Conservation (phyloP, 1,139 yeast genomes). For the Diutina sp. region DNA sequence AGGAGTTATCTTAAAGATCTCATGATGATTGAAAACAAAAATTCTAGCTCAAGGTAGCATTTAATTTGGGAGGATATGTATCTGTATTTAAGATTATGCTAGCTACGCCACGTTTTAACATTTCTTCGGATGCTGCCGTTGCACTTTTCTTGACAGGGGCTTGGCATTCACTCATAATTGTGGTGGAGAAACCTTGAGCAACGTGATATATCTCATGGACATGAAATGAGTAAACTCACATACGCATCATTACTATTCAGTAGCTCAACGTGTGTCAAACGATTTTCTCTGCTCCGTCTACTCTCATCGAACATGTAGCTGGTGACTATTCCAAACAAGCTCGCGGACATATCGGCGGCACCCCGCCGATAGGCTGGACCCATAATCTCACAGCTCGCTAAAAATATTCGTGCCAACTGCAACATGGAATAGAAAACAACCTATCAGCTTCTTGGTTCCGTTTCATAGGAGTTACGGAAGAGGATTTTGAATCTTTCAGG, state of each 20-base stretch:
- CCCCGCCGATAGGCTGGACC: neutral
- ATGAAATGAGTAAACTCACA: too few species aligned
- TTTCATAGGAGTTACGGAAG: too few species aligned
- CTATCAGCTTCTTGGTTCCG: too few species aligned
- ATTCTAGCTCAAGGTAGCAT: neutral
- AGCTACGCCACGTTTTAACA: neutral
- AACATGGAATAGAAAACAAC: too few species aligned
- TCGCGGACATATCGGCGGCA: neutral
- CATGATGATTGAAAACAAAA: neutral
- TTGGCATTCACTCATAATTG: neutral
- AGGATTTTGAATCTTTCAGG: too few species aligned
- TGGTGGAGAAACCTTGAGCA: neutral
- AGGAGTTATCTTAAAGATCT: neutral
- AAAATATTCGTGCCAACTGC: neutral
- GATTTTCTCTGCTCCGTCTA: too few species aligned
- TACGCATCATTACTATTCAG: too few species aligned
- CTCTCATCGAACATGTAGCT: too few species aligned
- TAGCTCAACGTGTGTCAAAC: too few species aligned
- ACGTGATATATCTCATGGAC: too few species aligned
- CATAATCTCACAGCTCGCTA: too few species aligned
- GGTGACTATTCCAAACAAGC: neutral
- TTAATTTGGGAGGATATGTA: neutral
- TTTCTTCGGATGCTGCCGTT: neutral
- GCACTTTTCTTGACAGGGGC: neutral
- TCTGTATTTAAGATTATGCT: neutral